Conservation (phyloP, 306 rosid species). For the apple (Malus domestica) region ASM211411v1 NC_041805.1:26348001-26348500, state of each 20-base stretch:
- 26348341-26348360: conserved; percentile 69
- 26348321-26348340: conserved; percentile 62
- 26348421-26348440: not conserved
- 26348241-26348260: conserved; percentile 24
- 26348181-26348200: conserved; percentile 72
- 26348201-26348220: conserved; percentile 63
- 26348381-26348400: conserved; percentile 71
- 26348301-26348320: conserved; percentile 53
- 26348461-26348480: not conserved
- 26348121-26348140: conserved; percentile 66
- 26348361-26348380: conserved; percentile 50
- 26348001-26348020: conserved; percentile 28
- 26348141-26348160: conserved; percentile 45
- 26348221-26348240: conserved; percentile 51
- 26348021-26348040: conserved; percentile 8
- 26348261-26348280: conserved; percentile 27
- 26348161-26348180: conserved; percentile 31
- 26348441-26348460: not conserved
- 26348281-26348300: conserved; percentile 26
- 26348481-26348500: conserved; percentile 15
- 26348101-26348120: conserved; percentile 86
- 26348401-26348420: conserved; percentile 76
- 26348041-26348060: conserved; percentile 21
- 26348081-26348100: conserved; percentile 79
- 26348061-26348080: conserved; percentile 51